A percentile compares a stretch with the other conserved stretches of the same genome.
Evolutionary conservation across 768 basidiomycete species (phyloP).

Genomic region (Mycena latifolia): DNA sequence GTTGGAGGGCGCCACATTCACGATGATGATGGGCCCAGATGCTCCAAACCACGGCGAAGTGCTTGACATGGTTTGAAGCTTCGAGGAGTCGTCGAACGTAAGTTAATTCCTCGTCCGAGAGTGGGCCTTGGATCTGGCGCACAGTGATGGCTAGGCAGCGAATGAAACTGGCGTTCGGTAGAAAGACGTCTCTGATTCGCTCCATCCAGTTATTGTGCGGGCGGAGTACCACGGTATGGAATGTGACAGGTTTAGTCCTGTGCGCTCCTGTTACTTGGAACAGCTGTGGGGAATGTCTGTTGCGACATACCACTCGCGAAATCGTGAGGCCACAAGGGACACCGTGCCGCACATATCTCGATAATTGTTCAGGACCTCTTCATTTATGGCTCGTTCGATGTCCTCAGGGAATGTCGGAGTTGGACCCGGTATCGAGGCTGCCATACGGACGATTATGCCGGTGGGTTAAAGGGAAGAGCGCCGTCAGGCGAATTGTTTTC

Average conservation of each 20-base stretch:
- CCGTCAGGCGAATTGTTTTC: no score
- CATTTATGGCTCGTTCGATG: conserved; percentile 8
- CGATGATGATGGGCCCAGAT: conserved; percentile 2
- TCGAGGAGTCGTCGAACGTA: not conserved
- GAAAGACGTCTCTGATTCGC: not conserved
- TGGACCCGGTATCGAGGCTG: no score
- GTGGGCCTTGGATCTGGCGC: no score
- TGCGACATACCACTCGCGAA: conserved; percentile 9
- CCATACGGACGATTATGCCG: no score
- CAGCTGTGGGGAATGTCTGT: no score
- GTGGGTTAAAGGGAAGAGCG: no score
- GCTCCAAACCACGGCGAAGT: conserved; percentile 13
- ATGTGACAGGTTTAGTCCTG: conserved; percentile 7
- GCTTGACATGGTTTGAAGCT: not conserved
- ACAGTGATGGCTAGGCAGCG: not conserved
- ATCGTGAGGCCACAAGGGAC: conserved; percentile 8
- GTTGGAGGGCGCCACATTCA: conserved; percentile 6
- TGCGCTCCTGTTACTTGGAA: not conserved
- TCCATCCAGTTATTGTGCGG: conserved; percentile 1
- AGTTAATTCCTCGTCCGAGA: conserved; percentile 2
- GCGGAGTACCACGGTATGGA: conserved; percentile 10
- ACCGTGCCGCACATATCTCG: conserved; percentile 11
- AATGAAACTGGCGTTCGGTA: conserved; percentile 4
- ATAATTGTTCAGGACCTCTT: not conserved
- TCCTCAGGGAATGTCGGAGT: conserved; percentile 16